phyloP scores from a whole-genome alignment of 345 rosid species.

The Erucastrum elatum region DNA sequence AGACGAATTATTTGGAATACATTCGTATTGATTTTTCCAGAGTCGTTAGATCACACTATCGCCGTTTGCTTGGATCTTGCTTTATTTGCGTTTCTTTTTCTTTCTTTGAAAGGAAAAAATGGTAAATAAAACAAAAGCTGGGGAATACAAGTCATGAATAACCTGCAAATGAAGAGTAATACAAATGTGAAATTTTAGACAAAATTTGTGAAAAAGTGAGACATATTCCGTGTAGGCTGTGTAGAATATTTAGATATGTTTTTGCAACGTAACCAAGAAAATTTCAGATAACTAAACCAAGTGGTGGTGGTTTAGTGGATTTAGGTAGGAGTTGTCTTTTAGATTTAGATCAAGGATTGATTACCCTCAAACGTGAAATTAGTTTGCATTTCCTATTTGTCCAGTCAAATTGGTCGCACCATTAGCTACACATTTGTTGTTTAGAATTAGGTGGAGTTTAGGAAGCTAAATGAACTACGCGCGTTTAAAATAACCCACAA shows the following conservation, averaged over 20 bases:
- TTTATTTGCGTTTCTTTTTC: neutral
- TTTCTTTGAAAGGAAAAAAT: neutral
- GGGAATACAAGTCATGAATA: slow-evolving; percentile 1
- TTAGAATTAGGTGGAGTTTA: too few species aligned
- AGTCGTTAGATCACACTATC: slow-evolving; percentile 27
- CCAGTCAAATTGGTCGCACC: neutral
- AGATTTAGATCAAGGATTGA: neutral
- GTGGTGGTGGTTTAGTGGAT: neutral
- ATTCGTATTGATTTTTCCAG: neutral
- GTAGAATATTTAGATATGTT: neutral
- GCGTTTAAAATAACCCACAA: too few species aligned
- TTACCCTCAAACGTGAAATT: neutral
- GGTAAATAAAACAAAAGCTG: neutral
- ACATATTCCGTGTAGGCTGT: neutral
- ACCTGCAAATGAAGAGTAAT: neutral
- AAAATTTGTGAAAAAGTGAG: neutral
- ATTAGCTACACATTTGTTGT: too few species aligned
- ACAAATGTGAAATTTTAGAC: neutral
- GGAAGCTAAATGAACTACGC: too few species aligned
- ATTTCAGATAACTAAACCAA: neutral
- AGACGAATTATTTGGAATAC: neutral
- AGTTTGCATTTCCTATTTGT: neutral
- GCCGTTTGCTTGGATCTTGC: slow-evolving; percentile 24
- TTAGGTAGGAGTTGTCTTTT: neutral
- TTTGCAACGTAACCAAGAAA: neutral